A percentile compares a stretch with the other conserved stretches of the same genome.
These are phyloP conservation scores for Aspergillus conjunctus DNA, from an alignment of 495 filamentous ascomycete species.

Conservation along the genomic window DNA sequence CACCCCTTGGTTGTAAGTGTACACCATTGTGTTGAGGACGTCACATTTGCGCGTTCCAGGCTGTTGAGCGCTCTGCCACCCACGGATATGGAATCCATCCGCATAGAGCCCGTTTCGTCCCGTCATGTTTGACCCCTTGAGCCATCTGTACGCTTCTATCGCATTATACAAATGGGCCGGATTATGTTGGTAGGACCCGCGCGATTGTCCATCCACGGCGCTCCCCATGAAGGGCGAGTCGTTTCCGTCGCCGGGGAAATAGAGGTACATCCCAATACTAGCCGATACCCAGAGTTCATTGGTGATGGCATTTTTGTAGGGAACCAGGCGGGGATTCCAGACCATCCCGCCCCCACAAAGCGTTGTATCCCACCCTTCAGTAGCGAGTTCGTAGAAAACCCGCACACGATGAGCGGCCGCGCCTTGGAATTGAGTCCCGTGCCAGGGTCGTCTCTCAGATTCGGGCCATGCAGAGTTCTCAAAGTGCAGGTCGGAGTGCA, in stretches of 20 bases:
- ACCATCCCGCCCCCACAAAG: slow-evolving; percentile 90
- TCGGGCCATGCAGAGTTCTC: slow-evolving; percentile 18
- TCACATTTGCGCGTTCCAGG: slow-evolving; percentile 67
- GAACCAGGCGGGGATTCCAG: slow-evolving; percentile 80
- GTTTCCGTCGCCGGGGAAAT: slow-evolving; percentile 81
- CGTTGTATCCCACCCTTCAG: slow-evolving; percentile 75
- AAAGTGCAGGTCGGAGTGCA: slow-evolving; percentile 66
- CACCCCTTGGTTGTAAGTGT: slow-evolving; percentile 96
- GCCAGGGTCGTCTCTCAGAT: slow-evolving; percentile 52
- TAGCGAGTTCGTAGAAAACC: slow-evolving; percentile 87
- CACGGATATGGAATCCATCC: slow-evolving; percentile 89
- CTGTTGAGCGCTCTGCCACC: slow-evolving; percentile 51
- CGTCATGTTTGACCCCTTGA: slow-evolving; percentile 77
- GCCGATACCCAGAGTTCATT: slow-evolving; percentile 89
- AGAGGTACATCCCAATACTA: slow-evolving; percentile 85
- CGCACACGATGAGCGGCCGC: slow-evolving; percentile 83
- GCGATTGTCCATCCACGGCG: slow-evolving; percentile 12
- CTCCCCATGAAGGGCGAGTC: slow-evolving; percentile 61
- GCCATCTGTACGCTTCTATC: slow-evolving; percentile 79
- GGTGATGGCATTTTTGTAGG: slow-evolving; percentile 98
- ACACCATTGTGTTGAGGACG: slow-evolving; percentile 80
- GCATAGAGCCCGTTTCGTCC: slow-evolving; percentile 75
- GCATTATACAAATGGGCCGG: slow-evolving; percentile 69
- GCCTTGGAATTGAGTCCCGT: slow-evolving; percentile 73
- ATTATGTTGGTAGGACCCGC: slow-evolving; percentile 55